These are phyloP conservation scores for Geotrichum fermentans DNA, from an alignment of 1,139 yeast genomes.

Conservation along the genomic window DNA sequence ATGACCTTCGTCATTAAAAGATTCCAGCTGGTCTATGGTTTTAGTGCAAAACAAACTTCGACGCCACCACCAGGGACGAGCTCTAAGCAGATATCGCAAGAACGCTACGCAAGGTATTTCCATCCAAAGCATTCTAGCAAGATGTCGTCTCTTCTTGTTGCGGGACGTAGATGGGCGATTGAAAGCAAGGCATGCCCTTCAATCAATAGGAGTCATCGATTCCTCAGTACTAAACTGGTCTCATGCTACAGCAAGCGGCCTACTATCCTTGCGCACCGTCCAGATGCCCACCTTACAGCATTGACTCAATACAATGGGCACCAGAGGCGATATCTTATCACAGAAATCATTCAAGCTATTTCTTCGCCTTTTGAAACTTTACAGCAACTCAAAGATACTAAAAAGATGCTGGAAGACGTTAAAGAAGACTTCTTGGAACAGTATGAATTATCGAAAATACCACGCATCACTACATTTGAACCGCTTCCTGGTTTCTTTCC, in stretches of 20 bases:
- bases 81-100: too few species aligned
- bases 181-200: too few species aligned
- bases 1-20: too few species aligned
- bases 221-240: not conserved
- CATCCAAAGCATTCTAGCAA: too few species aligned
- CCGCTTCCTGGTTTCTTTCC: slow-evolving; percentile 24
- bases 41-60: too few species aligned
- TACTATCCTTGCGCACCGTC: not conserved
- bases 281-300: not conserved
- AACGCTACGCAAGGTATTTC: too few species aligned
- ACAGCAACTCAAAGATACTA: slow-evolving; percentile 23
- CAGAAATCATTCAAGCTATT: slow-evolving; percentile 16
- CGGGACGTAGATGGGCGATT: too few species aligned
- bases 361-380: slow-evolving; percentile 71
- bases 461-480: slow-evolving; percentile 23
- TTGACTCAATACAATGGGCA: too few species aligned
- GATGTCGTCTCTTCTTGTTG: too few species aligned
- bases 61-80: too few species aligned
- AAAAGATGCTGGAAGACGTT: slow-evolving; percentile 22
- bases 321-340: slow-evolving; percentile 10
- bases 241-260: not conserved
- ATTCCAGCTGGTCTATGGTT: too few species aligned
- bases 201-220: not conserved
- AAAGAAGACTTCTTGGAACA: slow-evolving; percentile 24
- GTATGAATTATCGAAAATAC: slow-evolving; percentile 24